Percentiles rank a stretch among this genome's conserved stretches.
Conservation (phyloP, 2,329 filamentous ascomycete genomes). For the Colletotrichum sp. region DNA sequence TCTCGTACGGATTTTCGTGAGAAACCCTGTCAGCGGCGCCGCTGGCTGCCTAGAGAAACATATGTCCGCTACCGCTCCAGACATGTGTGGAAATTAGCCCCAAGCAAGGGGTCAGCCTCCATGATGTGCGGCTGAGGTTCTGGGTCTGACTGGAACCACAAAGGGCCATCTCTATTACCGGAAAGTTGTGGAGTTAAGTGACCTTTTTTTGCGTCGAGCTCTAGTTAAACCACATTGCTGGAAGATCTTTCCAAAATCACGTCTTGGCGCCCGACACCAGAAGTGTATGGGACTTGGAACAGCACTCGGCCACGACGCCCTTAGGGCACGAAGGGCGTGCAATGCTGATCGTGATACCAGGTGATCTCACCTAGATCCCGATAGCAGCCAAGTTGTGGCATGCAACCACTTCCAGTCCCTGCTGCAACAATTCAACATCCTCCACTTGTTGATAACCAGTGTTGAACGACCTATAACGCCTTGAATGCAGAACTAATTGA, state of each 20-base stretch:
- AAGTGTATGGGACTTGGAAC: background rate
- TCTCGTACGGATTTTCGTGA: background rate
- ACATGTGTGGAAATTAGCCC: background rate
- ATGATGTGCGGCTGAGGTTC: background rate
- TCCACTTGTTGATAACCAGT: background rate
- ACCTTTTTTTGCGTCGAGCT: background rate
- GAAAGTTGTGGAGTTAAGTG: background rate
- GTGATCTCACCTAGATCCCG: background rate
- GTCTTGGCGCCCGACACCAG: background rate
- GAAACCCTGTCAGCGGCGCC: background rate
- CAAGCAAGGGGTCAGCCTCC: background rate
- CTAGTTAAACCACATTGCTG: background rate
- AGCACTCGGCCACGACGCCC: background rate
- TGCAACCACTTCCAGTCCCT: background rate
- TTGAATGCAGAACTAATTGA: background rate
- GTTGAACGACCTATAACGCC: background rate
- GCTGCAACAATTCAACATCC: background rate
- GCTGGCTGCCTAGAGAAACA: conserved; percentile 9
- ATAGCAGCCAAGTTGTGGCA: background rate
- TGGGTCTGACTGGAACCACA: background rate
- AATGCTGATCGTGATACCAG: background rate
- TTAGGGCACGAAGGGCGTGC: background rate
- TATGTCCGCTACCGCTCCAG: background rate
- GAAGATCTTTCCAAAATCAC: background rate
- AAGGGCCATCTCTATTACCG: background rate